Evolutionary conservation across 495 filamentous ascomycete species (phyloP).

Genomic region (Cercophora scortea): DNA sequence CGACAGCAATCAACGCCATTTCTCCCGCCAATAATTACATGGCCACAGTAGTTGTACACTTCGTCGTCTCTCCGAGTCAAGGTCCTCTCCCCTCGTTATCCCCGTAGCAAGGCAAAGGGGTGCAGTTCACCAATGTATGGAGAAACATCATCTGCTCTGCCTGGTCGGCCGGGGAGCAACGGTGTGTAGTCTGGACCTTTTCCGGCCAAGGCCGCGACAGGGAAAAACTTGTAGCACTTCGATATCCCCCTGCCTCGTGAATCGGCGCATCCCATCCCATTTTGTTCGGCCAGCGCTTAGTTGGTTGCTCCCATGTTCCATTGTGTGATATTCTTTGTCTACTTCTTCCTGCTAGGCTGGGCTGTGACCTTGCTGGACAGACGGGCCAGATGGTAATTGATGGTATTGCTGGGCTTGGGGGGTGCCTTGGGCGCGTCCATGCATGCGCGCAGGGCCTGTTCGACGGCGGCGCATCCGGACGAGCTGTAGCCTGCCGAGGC

Average conservation of each 20-base stretch:
- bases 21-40: neutral
- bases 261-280: too few relatives aligned
- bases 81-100: neutral
- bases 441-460: constrained; percentile 76
- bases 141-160: too few relatives aligned
- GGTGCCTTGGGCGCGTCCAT: constrained; percentile 78
- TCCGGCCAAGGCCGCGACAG: too few relatives aligned
- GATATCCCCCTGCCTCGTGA: too few relatives aligned
- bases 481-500: constrained; percentile 72
- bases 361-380: constrained; percentile 75
- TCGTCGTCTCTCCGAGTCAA: neutral
- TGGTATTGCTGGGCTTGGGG: constrained; percentile 66
- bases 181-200: too few relatives aligned
- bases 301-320: neutral
- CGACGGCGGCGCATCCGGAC: constrained; percentile 70
- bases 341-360: constrained; percentile 34
- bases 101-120: too few relatives aligned
- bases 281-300: too few relatives aligned
- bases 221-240: too few relatives aligned
- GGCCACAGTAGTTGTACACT: neutral
- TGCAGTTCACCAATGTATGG: too few relatives aligned
- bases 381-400: constrained; percentile 90
- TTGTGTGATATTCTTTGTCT: neutral
- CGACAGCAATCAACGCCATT: neutral
- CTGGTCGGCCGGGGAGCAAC: too few relatives aligned